Percentiles rank a stretch among this genome's conserved stretches.
Conservation (phyloP, 1,139 yeast genomes). For the Suhomyces wounanorum region DNA sequence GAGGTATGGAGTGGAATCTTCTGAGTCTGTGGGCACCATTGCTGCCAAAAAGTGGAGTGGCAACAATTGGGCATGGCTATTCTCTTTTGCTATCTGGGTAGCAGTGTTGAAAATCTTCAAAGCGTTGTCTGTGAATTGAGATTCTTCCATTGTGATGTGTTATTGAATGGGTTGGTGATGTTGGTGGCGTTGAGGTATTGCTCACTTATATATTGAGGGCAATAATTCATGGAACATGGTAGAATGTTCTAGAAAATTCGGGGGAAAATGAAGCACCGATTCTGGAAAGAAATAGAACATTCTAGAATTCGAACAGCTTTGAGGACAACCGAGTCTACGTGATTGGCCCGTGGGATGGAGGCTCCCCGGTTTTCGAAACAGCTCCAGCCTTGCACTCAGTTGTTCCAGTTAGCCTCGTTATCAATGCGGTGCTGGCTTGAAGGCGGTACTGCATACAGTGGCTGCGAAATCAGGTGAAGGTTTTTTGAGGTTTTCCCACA, state of each 20-base stretch:
- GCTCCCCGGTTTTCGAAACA: not conserved
- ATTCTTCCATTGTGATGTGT: slow-evolving; percentile 49
- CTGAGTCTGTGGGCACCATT: slow-evolving; percentile 75
- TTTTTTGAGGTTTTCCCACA: not conserved
- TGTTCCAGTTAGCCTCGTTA: not conserved
- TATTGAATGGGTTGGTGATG: not conserved
- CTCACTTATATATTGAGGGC: not conserved
- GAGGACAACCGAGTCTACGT: not conserved
- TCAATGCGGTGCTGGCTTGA: not conserved
- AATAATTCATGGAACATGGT: not conserved
- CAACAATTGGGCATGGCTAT: slow-evolving; percentile 75
- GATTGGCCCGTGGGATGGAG: not conserved
- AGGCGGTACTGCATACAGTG: not conserved
- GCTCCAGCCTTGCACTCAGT: not conserved
- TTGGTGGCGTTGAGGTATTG: not conserved
- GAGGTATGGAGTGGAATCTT: slow-evolving; percentile 68
- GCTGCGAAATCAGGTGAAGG: not conserved
- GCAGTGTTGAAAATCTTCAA: slow-evolving; percentile 78
- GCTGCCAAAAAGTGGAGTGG: slow-evolving; percentile 94
- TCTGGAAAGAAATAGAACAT: not conserved
- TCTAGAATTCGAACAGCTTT: not conserved
- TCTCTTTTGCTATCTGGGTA: slow-evolving; percentile 78
- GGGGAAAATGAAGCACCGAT: not conserved
- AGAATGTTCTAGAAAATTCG: slow-evolving; percentile 9
- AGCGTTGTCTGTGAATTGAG: slow-evolving; percentile 93